phyloP scores from a whole-genome alignment of 2,329 filamentous ascomycete genomes.

The Bipolaris gigantea region DNA sequence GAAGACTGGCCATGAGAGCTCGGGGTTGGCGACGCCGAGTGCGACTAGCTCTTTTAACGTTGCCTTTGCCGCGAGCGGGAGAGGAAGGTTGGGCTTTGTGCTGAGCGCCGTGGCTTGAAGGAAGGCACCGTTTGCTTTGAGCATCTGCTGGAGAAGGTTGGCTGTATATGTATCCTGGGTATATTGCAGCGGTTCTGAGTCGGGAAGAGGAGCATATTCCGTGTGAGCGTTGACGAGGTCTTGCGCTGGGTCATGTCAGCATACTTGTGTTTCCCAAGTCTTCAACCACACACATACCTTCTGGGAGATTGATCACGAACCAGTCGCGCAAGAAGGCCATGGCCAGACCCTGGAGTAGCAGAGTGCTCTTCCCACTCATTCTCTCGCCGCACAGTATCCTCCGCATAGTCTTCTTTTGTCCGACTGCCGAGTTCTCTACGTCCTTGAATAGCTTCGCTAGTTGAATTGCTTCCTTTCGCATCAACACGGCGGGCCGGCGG shows the following conservation, averaged over 20 bases:
- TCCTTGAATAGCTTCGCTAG: conserved; percentile 56
- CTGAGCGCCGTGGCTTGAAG: conserved; percentile 59
- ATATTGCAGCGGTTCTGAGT: conserved; percentile 60
- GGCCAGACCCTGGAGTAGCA: conserved; percentile 80
- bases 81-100: conserved; percentile 60
- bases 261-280: neutral
- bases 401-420: conserved; percentile 59
- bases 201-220: conserved; percentile 72
- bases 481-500: conserved; percentile 74
- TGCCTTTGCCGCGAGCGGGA: conserved; percentile 60
- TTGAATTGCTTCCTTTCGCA: conserved; percentile 76
- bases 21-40: conserved; percentile 70
- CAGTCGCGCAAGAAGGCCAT: conserved; percentile 81
- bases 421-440: conserved; percentile 61
- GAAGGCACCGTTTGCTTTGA: conserved; percentile 69
- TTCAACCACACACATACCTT: conserved; percentile 62
- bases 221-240: conserved; percentile 80
- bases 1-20: conserved; percentile 79
- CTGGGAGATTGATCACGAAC: conserved; percentile 86
- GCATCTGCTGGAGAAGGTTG: conserved; percentile 71
- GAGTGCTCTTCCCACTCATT: conserved; percentile 81
- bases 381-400: conserved; percentile 73
- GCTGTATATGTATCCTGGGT: conserved; percentile 78
- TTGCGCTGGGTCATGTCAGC: conserved; percentile 61
- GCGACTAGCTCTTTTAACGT: conserved; percentile 69